Evolutionary conservation across 768 basidiomycete genomes (phyloP).

Genomic region (Pleurotus citrinopileatus): DNA sequence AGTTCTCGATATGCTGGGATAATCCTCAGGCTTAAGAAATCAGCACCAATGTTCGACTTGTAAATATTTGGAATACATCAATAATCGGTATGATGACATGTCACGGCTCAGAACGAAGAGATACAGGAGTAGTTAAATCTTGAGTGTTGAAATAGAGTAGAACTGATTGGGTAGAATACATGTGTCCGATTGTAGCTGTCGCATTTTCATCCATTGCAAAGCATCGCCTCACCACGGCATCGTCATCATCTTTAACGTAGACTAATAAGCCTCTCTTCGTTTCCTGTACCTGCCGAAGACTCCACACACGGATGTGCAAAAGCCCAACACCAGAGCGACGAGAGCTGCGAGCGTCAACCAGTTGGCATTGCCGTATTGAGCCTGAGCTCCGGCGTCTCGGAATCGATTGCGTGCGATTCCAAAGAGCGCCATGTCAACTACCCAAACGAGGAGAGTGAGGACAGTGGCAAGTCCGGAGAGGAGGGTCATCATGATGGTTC

Average conservation of each 20-base stretch:
- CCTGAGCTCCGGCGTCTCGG: slow-evolving; percentile 40
- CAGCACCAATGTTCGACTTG: too few species aligned
- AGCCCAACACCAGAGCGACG: slow-evolving; percentile 60
- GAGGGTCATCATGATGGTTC: slow-evolving; percentile 78
- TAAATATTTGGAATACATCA: too few species aligned
- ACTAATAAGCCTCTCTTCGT: slow-evolving; percentile 25
- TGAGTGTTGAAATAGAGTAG: neutral
- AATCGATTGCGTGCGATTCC: slow-evolving; percentile 63
- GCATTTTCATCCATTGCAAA: neutral
- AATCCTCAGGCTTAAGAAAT: neutral
- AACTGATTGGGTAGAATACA: too few species aligned
- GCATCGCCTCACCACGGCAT: neutral
- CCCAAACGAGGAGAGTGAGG: slow-evolving; percentile 63
- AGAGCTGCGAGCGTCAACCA: slow-evolving; percentile 81
- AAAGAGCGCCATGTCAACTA: slow-evolving; percentile 81
- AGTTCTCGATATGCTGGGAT: neutral
- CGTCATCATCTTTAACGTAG: neutral
- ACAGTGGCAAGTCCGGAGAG: slow-evolving; percentile 63
- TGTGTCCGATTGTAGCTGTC: too few species aligned
- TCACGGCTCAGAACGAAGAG: too few species aligned
- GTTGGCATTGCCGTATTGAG: slow-evolving; percentile 75
- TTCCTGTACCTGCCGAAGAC: slow-evolving; percentile 64
- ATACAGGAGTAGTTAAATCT: too few species aligned
- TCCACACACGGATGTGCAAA: slow-evolving; percentile 64
- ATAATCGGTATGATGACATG: too few species aligned